Conservation (phyloP, 2,329 filamentous ascomycete genomes). For the Berkeleyomyces basicola region DNA sequence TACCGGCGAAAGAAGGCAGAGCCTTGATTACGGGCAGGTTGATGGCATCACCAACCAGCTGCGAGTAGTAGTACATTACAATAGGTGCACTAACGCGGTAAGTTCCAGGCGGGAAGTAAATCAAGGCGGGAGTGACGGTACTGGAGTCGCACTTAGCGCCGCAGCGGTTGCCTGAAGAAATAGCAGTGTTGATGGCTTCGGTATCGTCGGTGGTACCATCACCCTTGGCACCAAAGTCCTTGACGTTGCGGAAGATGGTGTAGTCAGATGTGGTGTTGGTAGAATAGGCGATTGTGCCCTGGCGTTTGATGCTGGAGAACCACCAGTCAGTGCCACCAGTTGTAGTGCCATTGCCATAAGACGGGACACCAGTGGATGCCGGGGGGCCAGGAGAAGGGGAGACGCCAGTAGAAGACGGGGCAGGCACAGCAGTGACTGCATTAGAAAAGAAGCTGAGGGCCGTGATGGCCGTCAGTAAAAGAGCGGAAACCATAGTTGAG, state of each 20-base stretch:
- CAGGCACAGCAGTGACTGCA: constrained; percentile 10
- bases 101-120: constrained; percentile 83
- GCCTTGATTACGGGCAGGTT: constrained; percentile 62
- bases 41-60: constrained; percentile 69
- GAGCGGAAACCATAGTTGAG: constrained; percentile 10
- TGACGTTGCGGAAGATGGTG: constrained; percentile 62
- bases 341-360: constrained; percentile 19
- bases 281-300: constrained; percentile 49
- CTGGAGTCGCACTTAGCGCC: constrained; percentile 66
- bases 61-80: constrained; percentile 80
- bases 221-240: constrained; percentile 57
- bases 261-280: constrained; percentile 33
- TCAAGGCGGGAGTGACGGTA: constrained; percentile 67
- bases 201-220: constrained; percentile 65
- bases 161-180: constrained; percentile 63
- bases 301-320: constrained; percentile 51
- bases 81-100: constrained; percentile 70
- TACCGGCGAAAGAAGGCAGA: constrained; percentile 56
- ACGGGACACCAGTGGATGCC: neutral
- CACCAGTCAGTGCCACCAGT: constrained; percentile 42
- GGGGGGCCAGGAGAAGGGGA: constrained; percentile 8
- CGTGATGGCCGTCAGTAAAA: constrained; percentile 12
- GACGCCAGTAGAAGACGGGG: constrained; percentile 1
- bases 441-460: constrained; percentile 12
- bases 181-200: constrained; percentile 69